Conservation (phyloP, 2,329 filamentous ascomycete genomes). For the Colletotrichum sp. region DNA sequence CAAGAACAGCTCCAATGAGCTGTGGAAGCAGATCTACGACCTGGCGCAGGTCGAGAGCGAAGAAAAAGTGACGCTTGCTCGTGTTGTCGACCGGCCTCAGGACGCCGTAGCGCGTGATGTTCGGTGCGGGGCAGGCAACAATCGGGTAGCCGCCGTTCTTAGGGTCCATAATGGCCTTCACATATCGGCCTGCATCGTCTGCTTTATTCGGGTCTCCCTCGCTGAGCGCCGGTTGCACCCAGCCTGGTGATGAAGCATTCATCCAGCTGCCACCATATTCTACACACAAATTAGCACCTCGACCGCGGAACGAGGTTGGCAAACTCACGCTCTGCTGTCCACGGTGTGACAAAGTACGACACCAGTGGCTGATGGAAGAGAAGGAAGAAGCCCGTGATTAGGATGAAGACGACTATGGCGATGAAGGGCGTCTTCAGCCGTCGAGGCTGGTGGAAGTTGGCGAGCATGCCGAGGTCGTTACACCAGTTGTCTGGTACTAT, state of each 20-base stretch:
- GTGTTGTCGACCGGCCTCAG: background rate
- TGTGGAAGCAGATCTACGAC: constrained; percentile 50
- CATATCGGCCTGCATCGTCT: constrained; percentile 29
- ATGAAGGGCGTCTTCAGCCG: constrained; percentile 12
- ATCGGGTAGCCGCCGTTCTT: constrained; percentile 25
- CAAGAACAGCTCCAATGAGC: constrained; percentile 56
- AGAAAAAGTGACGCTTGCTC: constrained; percentile 44
- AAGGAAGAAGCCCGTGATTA: constrained; percentile 71
- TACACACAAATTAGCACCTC: background rate
- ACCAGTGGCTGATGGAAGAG: constrained; percentile 62
- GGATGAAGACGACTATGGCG: constrained; percentile 51
- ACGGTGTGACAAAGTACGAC: constrained; percentile 11
- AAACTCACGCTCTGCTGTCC: constrained; percentile 11
- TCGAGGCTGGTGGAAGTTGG: constrained; percentile 14
- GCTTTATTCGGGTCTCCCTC: constrained; percentile 1
- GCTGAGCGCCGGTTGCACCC: constrained; percentile 6
- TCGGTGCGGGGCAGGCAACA: constrained; percentile 31
- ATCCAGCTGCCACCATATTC: constrained; percentile 21
- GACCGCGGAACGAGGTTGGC: background rate
- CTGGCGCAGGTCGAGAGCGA: constrained; percentile 58
- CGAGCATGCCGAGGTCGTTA: background rate
- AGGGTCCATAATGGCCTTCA: constrained; percentile 43
- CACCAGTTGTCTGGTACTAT: background rate
- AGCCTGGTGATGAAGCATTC: constrained; percentile 5
- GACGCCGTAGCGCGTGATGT: constrained; percentile 12